Base-by-base conservation (phyloP, 805 yeast species). In the Blastobotrys muscicola region DNA sequence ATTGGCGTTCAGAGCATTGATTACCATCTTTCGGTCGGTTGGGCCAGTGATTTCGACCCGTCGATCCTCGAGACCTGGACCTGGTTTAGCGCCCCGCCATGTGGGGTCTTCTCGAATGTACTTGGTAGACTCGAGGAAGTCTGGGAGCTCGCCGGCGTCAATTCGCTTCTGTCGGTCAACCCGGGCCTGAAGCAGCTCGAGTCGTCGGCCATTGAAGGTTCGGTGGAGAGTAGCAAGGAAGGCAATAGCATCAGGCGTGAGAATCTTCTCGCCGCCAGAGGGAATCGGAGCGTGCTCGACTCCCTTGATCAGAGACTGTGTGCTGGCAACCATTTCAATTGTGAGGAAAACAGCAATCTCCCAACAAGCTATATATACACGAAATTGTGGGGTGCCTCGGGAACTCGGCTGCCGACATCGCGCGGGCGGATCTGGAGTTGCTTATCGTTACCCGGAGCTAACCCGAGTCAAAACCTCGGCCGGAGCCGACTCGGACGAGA, bases 1-100 rank as follows among this genome's bases (percentile, higher is more conserved):
- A 36, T 70, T 70, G 11, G 84, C 71, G 65, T 79, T 79, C 57
- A 79, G 71, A 32, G 85, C 85, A 52, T 79, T 79, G 66, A 79
- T 78, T 46, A 79, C 84, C 85, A 79, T 79, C 61, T 79, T 79
- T 48, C 85, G 70, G 62, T 79, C 85, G 38, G 84, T 77, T 38
- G 85, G 85, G 33, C 86, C 86, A 39, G 85, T 80, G 64, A 80
- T 80, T 61, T 80, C 85, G 45, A 78, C 84, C 53, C 85, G 71
- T 58, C 85, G 72, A 69, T 80, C 85, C 56, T 70, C 74, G 45
- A 79, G 70, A 14, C 85, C 85, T 13, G 75, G 77, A 36, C 80
- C 84, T 47, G 78, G 76, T 37, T 76, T 71, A 20, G 85, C 81
- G 30, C 85, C 85, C 47, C 75, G 76, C 85, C 85, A 79, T 35